Percentiles rank a stretch among this genome's conserved stretches.
Conservation (phyloP, 805 yeast genomes). For the Saccharomycopsis amapae region DNA sequence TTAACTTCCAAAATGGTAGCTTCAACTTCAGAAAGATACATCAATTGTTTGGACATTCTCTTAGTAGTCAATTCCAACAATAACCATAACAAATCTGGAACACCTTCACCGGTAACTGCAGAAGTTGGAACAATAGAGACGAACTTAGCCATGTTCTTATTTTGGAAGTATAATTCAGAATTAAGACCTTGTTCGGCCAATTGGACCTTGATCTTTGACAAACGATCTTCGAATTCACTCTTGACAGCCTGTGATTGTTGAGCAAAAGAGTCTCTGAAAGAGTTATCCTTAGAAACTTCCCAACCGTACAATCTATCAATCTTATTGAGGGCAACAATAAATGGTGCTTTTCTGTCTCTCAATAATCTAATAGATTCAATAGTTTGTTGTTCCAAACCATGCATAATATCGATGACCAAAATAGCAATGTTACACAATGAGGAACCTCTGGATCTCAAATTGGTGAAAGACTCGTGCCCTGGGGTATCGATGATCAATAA, state of each 20-base stretch:
- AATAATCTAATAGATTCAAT: slow-evolving; percentile 85
- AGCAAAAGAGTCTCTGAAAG: slow-evolving; percentile 89
- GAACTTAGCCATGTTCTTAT: slow-evolving; percentile 85
- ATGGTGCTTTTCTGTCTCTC: slow-evolving; percentile 97
- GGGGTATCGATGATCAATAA: slow-evolving; percentile 95
- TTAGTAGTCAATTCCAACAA: slow-evolving; percentile 92
- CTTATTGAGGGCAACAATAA: slow-evolving; percentile 93
- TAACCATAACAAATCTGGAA: slow-evolving; percentile 95
- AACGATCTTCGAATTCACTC: slow-evolving; percentile 85
- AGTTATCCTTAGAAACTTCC: slow-evolving; percentile 84
- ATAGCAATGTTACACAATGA: slow-evolving; percentile 98
- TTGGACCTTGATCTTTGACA: slow-evolving; percentile 77
- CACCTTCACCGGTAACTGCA: slow-evolving; percentile 99
- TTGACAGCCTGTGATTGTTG: slow-evolving; percentile 80
- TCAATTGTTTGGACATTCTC: slow-evolving; percentile 98
- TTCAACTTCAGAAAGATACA: slow-evolving; percentile 88
- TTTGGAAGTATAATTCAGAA: slow-evolving; percentile 93
- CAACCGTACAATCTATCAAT: slow-evolving; percentile 96
- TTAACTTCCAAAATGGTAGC: slow-evolving; percentile 97
- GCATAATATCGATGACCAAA: slow-evolving; percentile 97
- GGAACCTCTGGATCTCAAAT: slow-evolving; percentile 97
- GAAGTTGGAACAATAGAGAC: slow-evolving; percentile 98
- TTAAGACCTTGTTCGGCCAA: slow-evolving; percentile 97
- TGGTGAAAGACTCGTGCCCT: slow-evolving; percentile 99
- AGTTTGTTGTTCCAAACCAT: slow-evolving; percentile 97